phyloP scores from a whole-genome alignment of 768 basidiomycete species.

The Ramaria sp. region DNA sequence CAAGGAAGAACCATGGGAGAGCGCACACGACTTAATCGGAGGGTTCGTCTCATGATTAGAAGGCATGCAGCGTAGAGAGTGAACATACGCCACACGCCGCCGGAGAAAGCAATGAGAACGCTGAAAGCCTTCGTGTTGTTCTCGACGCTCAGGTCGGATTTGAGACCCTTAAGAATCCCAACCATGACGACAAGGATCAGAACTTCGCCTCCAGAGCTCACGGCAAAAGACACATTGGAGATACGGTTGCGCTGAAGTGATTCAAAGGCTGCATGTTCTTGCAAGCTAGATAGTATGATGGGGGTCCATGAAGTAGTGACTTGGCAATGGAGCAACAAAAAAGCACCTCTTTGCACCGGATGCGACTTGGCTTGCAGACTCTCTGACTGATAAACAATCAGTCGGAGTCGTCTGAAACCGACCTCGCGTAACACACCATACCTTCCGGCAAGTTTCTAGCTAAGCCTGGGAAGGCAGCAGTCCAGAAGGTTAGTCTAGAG shows the following conservation, averaged over 20 bases:
- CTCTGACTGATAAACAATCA: slow-evolving; percentile 28
- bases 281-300: slow-evolving; percentile 23
- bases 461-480: slow-evolving; percentile 71
- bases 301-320: background rate
- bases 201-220: slow-evolving; percentile 62
- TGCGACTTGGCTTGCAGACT: slow-evolving; percentile 32
- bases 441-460: slow-evolving; percentile 55
- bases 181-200: slow-evolving; percentile 63
- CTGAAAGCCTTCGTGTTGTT: slow-evolving; percentile 72
- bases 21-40: slow-evolving; percentile 44
- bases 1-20: slow-evolving; percentile 63
- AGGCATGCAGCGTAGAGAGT: background rate
- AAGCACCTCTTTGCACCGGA: slow-evolving; percentile 37
- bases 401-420: background rate
- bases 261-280: slow-evolving; percentile 44
- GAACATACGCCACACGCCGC: slow-evolving; percentile 60
- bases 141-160: slow-evolving; percentile 48
- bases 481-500: slow-evolving; percentile 59
- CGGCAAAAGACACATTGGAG: slow-evolving; percentile 64
- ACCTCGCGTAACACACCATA: background rate
- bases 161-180: slow-evolving; percentile 59
- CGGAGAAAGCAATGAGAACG: slow-evolving; percentile 67
- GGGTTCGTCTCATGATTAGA: background rate
- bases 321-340: background rate
- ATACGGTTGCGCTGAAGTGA: slow-evolving; percentile 63